Evolutionary conservation across 306 rosid species (phyloP).

Genomic region (Echinosophora koreensis): DNA sequence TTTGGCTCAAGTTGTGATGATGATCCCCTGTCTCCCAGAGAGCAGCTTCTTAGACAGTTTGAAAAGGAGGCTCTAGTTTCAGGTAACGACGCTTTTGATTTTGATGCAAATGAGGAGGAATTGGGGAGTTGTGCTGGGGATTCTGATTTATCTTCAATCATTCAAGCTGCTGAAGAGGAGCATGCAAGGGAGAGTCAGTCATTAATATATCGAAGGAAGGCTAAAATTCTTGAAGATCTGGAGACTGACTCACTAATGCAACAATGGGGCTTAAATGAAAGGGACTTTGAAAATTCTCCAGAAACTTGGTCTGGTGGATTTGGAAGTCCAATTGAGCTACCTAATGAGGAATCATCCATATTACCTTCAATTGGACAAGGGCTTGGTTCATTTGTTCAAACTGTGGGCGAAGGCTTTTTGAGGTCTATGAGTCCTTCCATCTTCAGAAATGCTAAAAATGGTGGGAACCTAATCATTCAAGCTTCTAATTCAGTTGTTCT

Average conservation of each 20-base stretch:
- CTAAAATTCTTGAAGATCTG: slow-evolving; percentile 71
- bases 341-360: slow-evolving; percentile 53
- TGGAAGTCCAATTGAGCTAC: slow-evolving; percentile 87
- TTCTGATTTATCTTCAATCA: slow-evolving; percentile 64
- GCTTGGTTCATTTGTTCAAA: slow-evolving; percentile 67
- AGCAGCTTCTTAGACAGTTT: slow-evolving; percentile 73
- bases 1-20: slow-evolving; percentile 50
- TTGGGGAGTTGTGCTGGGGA: slow-evolving; percentile 48
- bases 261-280: slow-evolving; percentile 80
- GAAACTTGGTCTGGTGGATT: slow-evolving; percentile 69
- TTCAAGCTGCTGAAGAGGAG: slow-evolving; percentile 70
- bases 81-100: slow-evolving; percentile 51
- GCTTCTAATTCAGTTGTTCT: slow-evolving; percentile 71
- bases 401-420: slow-evolving; percentile 68
- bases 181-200: slow-evolving; percentile 57
- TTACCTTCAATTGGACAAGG: slow-evolving; percentile 76
- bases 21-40: slow-evolving; percentile 80
- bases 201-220: slow-evolving; percentile 65
- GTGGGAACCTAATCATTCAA: slow-evolving; percentile 69
- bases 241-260: slow-evolving; percentile 79
- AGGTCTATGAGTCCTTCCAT: slow-evolving; percentile 74
- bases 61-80: slow-evolving; percentile 69
- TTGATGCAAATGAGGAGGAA: slow-evolving; percentile 56
- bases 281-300: slow-evolving; percentile 68
- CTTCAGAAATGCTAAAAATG: slow-evolving; percentile 62